Evolutionary conservation across 2,329 filamentous ascomycete genomes (phyloP).

Genomic region (Colletotrichum sojae): DNA sequence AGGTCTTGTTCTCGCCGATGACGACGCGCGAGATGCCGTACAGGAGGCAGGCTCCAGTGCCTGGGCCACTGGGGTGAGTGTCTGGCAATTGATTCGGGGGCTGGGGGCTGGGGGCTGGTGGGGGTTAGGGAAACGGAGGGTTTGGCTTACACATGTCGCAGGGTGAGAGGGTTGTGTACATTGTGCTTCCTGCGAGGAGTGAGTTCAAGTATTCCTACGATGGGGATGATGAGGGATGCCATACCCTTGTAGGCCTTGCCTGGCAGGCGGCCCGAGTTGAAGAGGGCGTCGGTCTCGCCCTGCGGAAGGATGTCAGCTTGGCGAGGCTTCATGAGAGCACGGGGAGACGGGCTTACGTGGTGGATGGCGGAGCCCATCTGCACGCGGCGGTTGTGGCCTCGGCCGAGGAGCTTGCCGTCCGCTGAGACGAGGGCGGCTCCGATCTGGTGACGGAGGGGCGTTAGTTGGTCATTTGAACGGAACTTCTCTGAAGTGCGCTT

Average conservation of each 20-base stretch:
- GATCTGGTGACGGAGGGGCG: slow-evolving; percentile 48
- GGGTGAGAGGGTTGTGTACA: slow-evolving; percentile 86
- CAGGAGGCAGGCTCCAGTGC: slow-evolving; percentile 80
- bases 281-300: slow-evolving; percentile 83
- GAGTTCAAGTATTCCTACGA: background rate
- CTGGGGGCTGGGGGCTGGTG: background rate
- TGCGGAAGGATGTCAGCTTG: slow-evolving; percentile 50
- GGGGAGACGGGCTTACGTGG: slow-evolving; percentile 66
- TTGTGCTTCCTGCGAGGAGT: slow-evolving; percentile 70
- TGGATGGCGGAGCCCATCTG: slow-evolving; percentile 80
- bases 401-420: slow-evolving; percentile 78
- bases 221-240: background rate
- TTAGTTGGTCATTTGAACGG: background rate
- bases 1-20: slow-evolving; percentile 83
- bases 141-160: slow-evolving; percentile 79
- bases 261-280: slow-evolving; percentile 80
- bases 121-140: background rate
- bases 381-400: slow-evolving; percentile 82
- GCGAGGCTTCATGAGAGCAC: no score
- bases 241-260: slow-evolving; percentile 72
- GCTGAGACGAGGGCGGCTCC: slow-evolving; percentile 74
- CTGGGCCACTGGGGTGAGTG: slow-evolving; percentile 37
- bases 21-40: slow-evolving; percentile 83
- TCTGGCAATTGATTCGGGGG: background rate
- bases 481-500: background rate